phyloP scores from a whole-genome alignment of 768 basidiomycete genomes.

The Lentinula sp. region DNA sequence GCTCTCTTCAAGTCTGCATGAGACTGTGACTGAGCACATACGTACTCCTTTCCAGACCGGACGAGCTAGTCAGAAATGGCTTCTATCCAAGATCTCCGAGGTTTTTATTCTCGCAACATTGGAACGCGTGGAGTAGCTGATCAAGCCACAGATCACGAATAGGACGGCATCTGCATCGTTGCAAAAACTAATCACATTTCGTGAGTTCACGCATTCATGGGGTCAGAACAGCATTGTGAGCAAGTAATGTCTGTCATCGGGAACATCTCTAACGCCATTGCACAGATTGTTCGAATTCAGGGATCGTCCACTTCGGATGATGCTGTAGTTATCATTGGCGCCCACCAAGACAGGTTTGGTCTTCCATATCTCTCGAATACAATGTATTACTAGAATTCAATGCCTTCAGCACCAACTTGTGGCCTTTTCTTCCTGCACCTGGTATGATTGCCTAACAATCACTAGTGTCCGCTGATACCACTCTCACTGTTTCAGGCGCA shows the following conservation, averaged over 20 bases:
- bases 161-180: slow-evolving; percentile 55
- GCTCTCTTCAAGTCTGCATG: slow-evolving; percentile 11
- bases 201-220: slow-evolving; percentile 79
- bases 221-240: slow-evolving; percentile 76
- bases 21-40: slow-evolving; percentile 9
- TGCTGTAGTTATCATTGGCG: slow-evolving; percentile 62
- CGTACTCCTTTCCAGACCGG: slow-evolving; percentile 49
- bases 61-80: slow-evolving; percentile 72
- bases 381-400: background rate
- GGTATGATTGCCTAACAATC: slow-evolving; percentile 35
- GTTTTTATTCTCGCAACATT: slow-evolving; percentile 25
- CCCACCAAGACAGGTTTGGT: slow-evolving; percentile 75
- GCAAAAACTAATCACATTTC: slow-evolving; percentile 50
- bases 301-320: slow-evolving; percentile 61
- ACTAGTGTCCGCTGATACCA: slow-evolving; percentile 17
- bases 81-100: slow-evolving; percentile 60
- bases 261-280: slow-evolving; percentile 7
- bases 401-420: slow-evolving; percentile 56
- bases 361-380: background rate
- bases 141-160: slow-evolving; percentile 48
- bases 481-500: slow-evolving; percentile 30
- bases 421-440: slow-evolving; percentile 74
- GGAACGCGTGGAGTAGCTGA: background rate
- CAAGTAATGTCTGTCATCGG: background rate
- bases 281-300: slow-evolving; percentile 69